Conservation (phyloP, 2,329 filamentous ascomycete species). For the Atkinsonella texensis region DNA sequence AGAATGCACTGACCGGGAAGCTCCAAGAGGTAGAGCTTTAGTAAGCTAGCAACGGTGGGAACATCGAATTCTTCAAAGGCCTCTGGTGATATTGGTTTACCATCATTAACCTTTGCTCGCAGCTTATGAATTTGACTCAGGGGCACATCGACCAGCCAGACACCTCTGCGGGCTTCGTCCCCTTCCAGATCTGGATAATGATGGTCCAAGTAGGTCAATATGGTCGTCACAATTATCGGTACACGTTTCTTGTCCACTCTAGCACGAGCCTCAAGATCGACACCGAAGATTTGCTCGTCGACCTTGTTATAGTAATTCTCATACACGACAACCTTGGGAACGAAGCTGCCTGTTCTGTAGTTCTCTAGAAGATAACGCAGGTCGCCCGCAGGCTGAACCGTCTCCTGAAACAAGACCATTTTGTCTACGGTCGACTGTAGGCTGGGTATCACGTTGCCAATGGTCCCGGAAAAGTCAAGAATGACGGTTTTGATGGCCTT, state of each 20-base stretch:
- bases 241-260: conserved; percentile 92
- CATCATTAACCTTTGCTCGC: conserved; percentile 73
- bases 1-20: conserved; percentile 59
- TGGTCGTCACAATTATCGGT: conserved; percentile 79
- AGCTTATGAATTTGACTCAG: conserved; percentile 75
- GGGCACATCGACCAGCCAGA: conserved; percentile 91
- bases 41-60: conserved; percentile 79
- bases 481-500: conserved; percentile 98
- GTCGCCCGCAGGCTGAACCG: conserved; percentile 85
- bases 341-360: conserved; percentile 87
- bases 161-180: conserved; percentile 79
- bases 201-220: conserved; percentile 89
- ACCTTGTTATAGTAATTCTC: conserved; percentile 99
- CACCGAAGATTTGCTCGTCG: conserved; percentile 94
- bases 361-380: conserved; percentile 91
- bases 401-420: conserved; percentile 99
- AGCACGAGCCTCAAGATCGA: conserved; percentile 91
- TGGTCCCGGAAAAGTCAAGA: conserved; percentile 90
- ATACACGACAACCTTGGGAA: conserved; percentile 82
- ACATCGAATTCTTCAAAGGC: conserved; percentile 82
- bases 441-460: conserved; percentile 95
- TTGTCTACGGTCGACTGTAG: conserved; percentile 93
- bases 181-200: conserved; percentile 97
- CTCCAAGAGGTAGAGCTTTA: conserved; percentile 92
- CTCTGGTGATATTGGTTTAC: conserved; percentile 65